A percentile compares a stretch with the other conserved stretches of the same genome.
phyloP scores from a whole-genome alignment of 192 early-diverging fungal genomes.

The Backusella australiensis region DNA sequence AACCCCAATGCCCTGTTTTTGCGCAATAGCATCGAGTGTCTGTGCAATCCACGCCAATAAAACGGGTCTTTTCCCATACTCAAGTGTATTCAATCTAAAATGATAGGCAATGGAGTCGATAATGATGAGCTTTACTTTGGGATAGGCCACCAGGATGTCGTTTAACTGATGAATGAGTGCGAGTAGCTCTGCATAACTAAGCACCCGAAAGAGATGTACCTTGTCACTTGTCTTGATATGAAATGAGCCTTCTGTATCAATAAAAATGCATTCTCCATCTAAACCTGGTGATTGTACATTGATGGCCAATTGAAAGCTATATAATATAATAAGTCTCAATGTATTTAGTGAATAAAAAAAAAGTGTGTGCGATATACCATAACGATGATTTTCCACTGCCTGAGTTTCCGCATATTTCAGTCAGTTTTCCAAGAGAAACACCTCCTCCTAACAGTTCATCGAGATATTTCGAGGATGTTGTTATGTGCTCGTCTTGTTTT shows the following conservation, averaged over 20 bases:
- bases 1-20: not conserved
- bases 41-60: conserved; percentile 1
- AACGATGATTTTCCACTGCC: conserved; percentile 19
- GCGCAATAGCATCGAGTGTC: not conserved
- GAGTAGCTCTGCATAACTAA: conserved; percentile 7
- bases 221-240: not conserved
- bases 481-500: not conserved
- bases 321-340: too few species aligned
- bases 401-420: conserved; percentile 12
- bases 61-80: not conserved
- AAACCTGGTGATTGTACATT: conserved; percentile 17
- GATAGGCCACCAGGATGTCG: not conserved
- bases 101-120: conserved; percentile 18
- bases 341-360: not conserved
- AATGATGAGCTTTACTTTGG: conserved; percentile 9
- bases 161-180: conserved; percentile 8
- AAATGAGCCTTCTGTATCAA: conserved; percentile 23
- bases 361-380: not conserved
- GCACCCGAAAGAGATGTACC: conserved; percentile 15
- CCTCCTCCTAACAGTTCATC: not conserved
- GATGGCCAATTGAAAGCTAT: conserved; percentile 16
- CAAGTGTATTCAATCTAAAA: conserved; percentile 10
- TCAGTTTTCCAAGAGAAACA: not conserved
- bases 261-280: conserved; percentile 16
- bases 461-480: not conserved